Percentiles rank a stretch among this genome's conserved stretches.
phyloP scores from a whole-genome alignment of 2,329 filamentous ascomycete genomes.

The Nigrospora osmanthi region DNA sequence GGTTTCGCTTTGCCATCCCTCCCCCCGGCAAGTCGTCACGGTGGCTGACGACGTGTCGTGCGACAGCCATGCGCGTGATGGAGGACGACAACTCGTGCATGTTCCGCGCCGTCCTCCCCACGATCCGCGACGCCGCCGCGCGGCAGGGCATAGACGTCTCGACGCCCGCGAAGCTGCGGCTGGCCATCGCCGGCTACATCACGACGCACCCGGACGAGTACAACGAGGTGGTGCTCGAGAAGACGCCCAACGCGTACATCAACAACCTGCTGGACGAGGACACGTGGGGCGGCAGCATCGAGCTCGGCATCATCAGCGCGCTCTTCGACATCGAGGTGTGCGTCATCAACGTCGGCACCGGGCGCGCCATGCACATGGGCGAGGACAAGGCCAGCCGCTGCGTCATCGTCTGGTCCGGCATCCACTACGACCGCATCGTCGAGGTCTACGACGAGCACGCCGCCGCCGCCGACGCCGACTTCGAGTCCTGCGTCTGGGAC shows the following conservation, averaged over 20 bases:
- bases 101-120: constrained; percentile 80
- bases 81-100: constrained; percentile 94
- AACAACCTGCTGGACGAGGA: constrained; percentile 71
- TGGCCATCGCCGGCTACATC: constrained; percentile 72
- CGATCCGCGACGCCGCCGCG: constrained; percentile 53
- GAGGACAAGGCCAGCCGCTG: constrained; percentile 61
- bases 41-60: constrained; percentile 2
- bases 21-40: not conserved
- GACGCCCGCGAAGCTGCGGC: constrained; percentile 48
- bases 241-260: constrained; percentile 67
- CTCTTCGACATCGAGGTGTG: constrained; percentile 82
- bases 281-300: constrained; percentile 87
- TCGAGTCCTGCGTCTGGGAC: constrained; percentile 59
- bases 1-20: constrained; percentile 3
- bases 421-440: constrained; percentile 88
- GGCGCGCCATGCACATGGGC: constrained; percentile 56
- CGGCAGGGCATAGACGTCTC: constrained; percentile 17
- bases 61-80: constrained; percentile 77
- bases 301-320: constrained; percentile 76
- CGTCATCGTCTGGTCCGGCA: constrained; percentile 82
- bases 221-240: constrained; percentile 68
- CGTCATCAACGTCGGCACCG: constrained; percentile 65
- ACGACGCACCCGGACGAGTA: constrained; percentile 65
- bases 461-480: constrained; percentile 55
- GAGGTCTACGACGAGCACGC: constrained; percentile 56